These are phyloP conservation scores for Aspergillus sp. DNA, from an alignment of 2,329 filamentous ascomycete species.

Conservation along the genomic window DNA sequence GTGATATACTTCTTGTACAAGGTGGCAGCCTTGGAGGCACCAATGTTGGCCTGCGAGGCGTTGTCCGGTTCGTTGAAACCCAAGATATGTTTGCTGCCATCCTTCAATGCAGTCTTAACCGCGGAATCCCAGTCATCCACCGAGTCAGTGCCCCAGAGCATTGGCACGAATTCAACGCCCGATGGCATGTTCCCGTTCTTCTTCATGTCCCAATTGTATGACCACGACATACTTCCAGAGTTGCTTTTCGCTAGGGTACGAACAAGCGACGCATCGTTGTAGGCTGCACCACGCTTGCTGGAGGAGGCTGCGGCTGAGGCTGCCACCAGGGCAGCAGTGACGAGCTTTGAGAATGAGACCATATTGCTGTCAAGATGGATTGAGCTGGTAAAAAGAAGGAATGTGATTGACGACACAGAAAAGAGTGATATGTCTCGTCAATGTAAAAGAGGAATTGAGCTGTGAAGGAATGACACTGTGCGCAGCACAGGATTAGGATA, in stretches of 20 bases:
- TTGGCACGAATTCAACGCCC: not conserved
- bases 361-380: not conserved
- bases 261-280: constrained; percentile 1
- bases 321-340: not conserved
- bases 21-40: not conserved
- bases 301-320: not conserved
- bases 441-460: not conserved
- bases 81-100: not conserved
- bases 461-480: not conserved
- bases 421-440: not conserved
- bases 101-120: not conserved
- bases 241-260: not conserved
- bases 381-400: not conserved
- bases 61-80: constrained; percentile 8
- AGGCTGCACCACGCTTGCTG: constrained; percentile 4
- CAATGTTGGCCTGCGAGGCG: not conserved
- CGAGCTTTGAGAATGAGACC: not conserved
- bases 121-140: not conserved
- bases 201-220: constrained; percentile 2
- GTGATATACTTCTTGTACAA: constrained; percentile 5
- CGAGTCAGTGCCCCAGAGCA: not conserved
- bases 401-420: not conserved
- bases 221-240: not conserved
- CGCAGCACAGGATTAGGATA: not conserved
- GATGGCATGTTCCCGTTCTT: not conserved